Evolutionary conservation across 1,284 basidiomycete genomes (phyloP).

Genomic region (Papiliotrema nemorosa): DNA sequence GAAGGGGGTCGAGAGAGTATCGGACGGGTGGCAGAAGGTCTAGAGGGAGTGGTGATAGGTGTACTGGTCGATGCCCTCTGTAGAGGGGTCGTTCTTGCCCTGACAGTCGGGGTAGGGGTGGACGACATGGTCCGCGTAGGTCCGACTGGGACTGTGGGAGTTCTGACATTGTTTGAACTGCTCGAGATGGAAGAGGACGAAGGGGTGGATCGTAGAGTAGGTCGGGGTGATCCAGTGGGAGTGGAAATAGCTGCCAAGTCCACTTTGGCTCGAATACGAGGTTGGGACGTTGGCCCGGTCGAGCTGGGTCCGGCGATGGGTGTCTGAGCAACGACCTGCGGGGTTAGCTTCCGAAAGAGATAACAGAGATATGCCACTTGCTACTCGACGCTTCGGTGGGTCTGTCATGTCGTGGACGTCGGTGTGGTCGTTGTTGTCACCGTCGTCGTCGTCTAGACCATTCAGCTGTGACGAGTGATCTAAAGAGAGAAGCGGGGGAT

Average conservation of each 20-base stretch:
- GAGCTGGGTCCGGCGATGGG: not conserved
- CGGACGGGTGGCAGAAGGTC: not conserved
- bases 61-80: not conserved
- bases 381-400: no score
- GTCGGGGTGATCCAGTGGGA: conserved; percentile 2
- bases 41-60: not conserved
- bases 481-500: no score
- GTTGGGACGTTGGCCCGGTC: conserved; percentile 2
- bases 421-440: no score
- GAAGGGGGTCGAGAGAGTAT: not conserved
- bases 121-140: not conserved
- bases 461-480: no score
- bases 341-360: no score
- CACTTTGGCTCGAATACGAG: conserved; percentile 20
- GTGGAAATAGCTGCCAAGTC: conserved; percentile 15
- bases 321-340: conserved; percentile 2
- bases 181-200: conserved; percentile 7
- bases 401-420: no score
- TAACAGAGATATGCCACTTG: no score
- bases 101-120: not conserved
- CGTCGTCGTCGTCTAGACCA: no score
- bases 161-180: not conserved
- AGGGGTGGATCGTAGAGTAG: conserved; percentile 9
- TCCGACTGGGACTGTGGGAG: not conserved
- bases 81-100: conserved; percentile 1